phyloP scores from a whole-genome alignment of 1,139 yeast genomes.

The Sugiyamaella novakii region DNA sequence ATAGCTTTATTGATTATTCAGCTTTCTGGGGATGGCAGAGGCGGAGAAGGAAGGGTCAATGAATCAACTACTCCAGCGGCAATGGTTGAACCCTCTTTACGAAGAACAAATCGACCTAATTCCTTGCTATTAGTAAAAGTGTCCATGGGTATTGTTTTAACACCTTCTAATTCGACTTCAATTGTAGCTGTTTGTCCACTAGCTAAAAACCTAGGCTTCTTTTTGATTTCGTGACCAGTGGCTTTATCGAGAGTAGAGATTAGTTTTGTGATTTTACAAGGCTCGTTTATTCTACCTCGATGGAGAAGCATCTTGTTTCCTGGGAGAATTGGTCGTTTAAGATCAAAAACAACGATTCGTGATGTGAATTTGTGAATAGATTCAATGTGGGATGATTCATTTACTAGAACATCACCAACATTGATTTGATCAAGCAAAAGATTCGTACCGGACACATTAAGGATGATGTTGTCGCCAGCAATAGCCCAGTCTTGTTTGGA shows the following conservation, averaged over 20 bases:
- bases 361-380: conserved; percentile 57
- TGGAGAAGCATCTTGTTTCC: conserved; percentile 85
- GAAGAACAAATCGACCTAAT: conserved; percentile 78
- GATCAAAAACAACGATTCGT: conserved; percentile 65
- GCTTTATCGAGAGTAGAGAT: conserved; percentile 52
- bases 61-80: conserved; percentile 76
- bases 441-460: conserved; percentile 52
- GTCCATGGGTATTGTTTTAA: conserved; percentile 55
- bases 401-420: conserved; percentile 73
- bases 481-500: conserved; percentile 49
- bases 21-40: not conserved
- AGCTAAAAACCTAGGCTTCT: conserved; percentile 68
- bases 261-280: conserved; percentile 67
- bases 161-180: conserved; percentile 61
- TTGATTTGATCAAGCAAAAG: conserved; percentile 55
- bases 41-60: not conserved
- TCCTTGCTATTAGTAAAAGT: conserved; percentile 59
- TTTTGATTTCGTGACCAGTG: conserved; percentile 50
- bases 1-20: too few relatives aligned
- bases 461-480: conserved; percentile 68
- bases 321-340: conserved; percentile 70
- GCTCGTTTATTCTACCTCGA: conserved; percentile 76
- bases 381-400: conserved; percentile 51
- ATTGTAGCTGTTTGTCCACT: conserved; percentile 75
- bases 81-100: conserved; percentile 83